Base-by-base conservation (phyloP, 2,329 filamentous ascomycete species). In the Hypoxylon rubiginosum region DNA sequence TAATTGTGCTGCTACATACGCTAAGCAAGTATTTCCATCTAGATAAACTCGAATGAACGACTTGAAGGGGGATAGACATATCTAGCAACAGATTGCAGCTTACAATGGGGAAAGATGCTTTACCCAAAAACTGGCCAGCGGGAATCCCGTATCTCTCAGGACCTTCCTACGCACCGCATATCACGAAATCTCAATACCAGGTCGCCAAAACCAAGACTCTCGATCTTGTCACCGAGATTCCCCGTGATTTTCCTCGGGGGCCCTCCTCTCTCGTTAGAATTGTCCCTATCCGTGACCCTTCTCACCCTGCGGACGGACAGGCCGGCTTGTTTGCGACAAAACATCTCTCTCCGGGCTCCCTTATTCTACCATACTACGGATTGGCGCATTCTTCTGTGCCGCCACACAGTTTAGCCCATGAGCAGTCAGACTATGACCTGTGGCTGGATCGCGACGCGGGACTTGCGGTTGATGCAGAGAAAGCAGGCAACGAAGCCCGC, bases 281-380 rank as follows among this genome's bases (percentile, higher is more conserved):
- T 71, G 81, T 82, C 10, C 77, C 79, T 34, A 90, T 91, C 66
- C 73, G 71, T 0, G 75, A 83, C 55, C 75, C 82, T 0, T 69
- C 75, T 0, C 89, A 91, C 72, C 89, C 89, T 0, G 88, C 89
- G 11, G 71, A 79, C 70, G 84, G 85, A 3, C 89, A 91, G 75
- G 77, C 74, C 54, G 89, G 89, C 0, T 85, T 91, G 32, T 90
- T 90, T 72, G 88, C 89, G 3, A 78, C 84, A 1, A 82, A 81
- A 7, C 74, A 83, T 57, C 82, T 91, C 9, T 73, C 79, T 11
- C 83, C 88, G 0, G 87, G 86, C 1, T 78, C 81, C 1, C 84
- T 90, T 46, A 82, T 91, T 53, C 71, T 91, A n/a, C 84, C 85
- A 17, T 91, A 91, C 74, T 79, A 90, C 3, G 89, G 89, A 5